Percentiles rank a stretch among this genome's conserved stretches.
These are phyloP conservation scores for California macrophylla DNA, from an alignment of 441 rosid genomes.

Conservation along the genomic window DNA sequence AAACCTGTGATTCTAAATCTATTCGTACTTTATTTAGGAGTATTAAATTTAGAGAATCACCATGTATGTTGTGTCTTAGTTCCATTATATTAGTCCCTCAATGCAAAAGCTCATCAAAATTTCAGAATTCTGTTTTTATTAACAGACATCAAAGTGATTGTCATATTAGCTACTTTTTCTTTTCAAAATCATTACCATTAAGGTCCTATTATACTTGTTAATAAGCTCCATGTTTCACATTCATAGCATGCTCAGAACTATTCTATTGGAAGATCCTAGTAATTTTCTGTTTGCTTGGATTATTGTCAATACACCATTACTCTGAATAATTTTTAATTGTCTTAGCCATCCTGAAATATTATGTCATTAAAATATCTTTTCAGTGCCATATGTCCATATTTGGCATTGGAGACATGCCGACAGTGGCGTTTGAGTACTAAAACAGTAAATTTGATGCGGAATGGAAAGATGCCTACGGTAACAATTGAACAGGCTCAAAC, in stretches of 20 bases:
- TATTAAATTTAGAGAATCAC: background rate
- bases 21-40: background rate
- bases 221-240: background rate
- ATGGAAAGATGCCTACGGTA: constrained; percentile 95
- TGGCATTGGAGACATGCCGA: constrained; percentile 94
- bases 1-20: constrained; percentile 9
- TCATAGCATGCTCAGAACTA: background rate
- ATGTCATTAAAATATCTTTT: constrained; percentile 20
- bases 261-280: background rate
- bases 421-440: constrained; percentile 95
- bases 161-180: background rate
- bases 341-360: constrained; percentile 15
- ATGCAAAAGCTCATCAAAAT: background rate
- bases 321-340: background rate
- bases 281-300: background rate
- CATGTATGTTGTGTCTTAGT: background rate
- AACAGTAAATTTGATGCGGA: constrained; percentile 89
- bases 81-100: background rate
- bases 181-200: background rate
- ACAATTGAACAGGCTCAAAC: constrained; percentile 96
- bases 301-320: background rate
- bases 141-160: background rate
- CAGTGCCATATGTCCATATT: constrained; percentile 92
- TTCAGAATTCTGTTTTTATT: background rate
- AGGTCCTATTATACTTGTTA: background rate